Base-by-base conservation (phyloP, 768 basidiomycete species). In the Mycena haematopus region DNA sequence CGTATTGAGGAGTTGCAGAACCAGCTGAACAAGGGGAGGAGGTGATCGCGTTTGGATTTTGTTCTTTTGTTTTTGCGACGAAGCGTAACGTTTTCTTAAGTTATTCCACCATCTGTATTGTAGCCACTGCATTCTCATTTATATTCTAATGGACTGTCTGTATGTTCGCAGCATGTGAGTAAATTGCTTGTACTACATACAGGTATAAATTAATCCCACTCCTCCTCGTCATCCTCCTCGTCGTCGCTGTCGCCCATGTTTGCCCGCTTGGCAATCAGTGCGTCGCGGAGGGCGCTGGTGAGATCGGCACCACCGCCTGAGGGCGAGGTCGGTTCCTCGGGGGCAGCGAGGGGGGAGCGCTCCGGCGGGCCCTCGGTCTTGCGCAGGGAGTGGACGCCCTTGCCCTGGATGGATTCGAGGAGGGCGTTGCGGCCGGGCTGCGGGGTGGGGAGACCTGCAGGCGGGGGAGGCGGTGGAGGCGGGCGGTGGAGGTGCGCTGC, bases 221-320 rank as follows among this genome's bases (percentile, higher is more conserved):
- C 90, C 60, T 87, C 87, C 44, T 89, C 88, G 35, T 89, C 88
- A 33, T 90, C 88, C 0, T 88, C 88, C 6, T 91, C 90, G 22
- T 90, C 89, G 67, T 92, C 91, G 69, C 90, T 92, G 68, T 95
- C 93, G 2, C 91, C 94, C 68, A 96, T 77, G 70, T 92, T 89
- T 78, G 92, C 96, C 68, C 95, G 78, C 72, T 90, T 86, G 68
- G 88, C 65, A 98, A 75, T 1, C 95, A 42, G 40, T 19, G 40
- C 40, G n/a, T 42, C 95, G 52, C 86, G 90, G 6, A 97, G 78
- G 9, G 93, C 92, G 5, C 86, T 82, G 0, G 95, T 94, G 62
- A 96, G 74, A 75, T 95, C 89, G 0, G 84, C 89, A 9, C 90
- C 92, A 14, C 80, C 86, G n/a, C n/a, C n/a, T n/a, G n/a, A n/a